phyloP scores from a whole-genome alignment of 2,329 filamentous ascomycete species.

The Fonsecaea nubica region DNA sequence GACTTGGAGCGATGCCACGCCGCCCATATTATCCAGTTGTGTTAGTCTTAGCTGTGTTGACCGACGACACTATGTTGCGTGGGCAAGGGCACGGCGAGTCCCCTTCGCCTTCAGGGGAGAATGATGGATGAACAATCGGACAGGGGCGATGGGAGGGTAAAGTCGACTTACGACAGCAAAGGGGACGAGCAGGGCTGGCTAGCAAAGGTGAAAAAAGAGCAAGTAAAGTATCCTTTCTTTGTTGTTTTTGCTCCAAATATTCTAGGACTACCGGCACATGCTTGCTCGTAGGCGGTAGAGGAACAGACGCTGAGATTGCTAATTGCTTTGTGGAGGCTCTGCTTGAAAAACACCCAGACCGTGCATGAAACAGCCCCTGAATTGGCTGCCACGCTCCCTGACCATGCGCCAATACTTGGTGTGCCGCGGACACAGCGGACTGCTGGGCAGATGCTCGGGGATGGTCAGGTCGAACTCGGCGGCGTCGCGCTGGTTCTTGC shows the following conservation, averaged over 20 bases:
- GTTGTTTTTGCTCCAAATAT: neutral
- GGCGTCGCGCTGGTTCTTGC: slow-evolving; percentile 13
- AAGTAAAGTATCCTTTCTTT: neutral
- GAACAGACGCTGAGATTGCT: neutral
- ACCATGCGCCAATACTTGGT: slow-evolving; percentile 39
- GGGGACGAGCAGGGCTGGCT: too few relatives aligned
- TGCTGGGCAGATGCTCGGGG: slow-evolving; percentile 41
- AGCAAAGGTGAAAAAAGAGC: neutral
- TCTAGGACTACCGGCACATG: neutral
- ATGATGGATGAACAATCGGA: too few relatives aligned
- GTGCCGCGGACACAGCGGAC: slow-evolving; percentile 41
- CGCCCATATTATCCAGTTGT: too few relatives aligned
- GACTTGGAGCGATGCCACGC: too few relatives aligned
- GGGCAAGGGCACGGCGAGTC: too few relatives aligned
- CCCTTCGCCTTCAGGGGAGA: too few relatives aligned
- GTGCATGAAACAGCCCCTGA: slow-evolving; percentile 41
- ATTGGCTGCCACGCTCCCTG: slow-evolving; percentile 35
- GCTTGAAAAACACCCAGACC: slow-evolving; percentile 35
- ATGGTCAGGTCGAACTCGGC: slow-evolving; percentile 34
- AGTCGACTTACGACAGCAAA: too few relatives aligned
- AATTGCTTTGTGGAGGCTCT: neutral
- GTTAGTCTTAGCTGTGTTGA: too few relatives aligned
- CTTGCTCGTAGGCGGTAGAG: neutral
- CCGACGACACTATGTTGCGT: too few relatives aligned
- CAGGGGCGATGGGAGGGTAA: too few relatives aligned